A percentile compares a stretch with the other conserved stretches of the same genome.
Conservation (phyloP, 306 rosid genomes). For the Vachellia collinsii region DNA sequence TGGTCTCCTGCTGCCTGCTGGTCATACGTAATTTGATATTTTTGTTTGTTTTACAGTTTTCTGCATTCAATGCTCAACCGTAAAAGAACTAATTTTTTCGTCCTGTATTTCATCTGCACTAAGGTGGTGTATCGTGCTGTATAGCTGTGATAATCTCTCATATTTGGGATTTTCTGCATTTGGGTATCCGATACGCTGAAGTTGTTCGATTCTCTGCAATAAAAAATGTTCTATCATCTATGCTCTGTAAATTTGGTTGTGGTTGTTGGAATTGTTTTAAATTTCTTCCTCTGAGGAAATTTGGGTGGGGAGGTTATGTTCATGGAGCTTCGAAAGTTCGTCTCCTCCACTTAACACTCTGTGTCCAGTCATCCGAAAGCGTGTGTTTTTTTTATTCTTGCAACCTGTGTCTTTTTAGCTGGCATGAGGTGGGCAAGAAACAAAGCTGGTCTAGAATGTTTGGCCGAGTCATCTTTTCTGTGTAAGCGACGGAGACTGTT, state of each 20-base stretch:
- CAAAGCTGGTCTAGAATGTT: slow-evolving; percentile 47
- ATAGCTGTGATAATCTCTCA: slow-evolving; percentile 41
- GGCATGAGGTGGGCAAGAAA: slow-evolving; percentile 47
- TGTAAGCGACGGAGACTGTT: slow-evolving; percentile 28
- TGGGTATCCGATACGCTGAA: slow-evolving; percentile 31
- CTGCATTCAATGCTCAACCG: neutral
- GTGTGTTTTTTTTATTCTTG: slow-evolving; percentile 18
- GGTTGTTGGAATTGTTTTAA: neutral
- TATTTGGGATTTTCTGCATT: slow-evolving; percentile 27
- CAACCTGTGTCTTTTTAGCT: slow-evolving; percentile 32
- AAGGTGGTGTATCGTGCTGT: slow-evolving; percentile 23
- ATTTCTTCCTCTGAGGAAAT: slow-evolving; percentile 19
- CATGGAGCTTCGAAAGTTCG: slow-evolving; percentile 24
- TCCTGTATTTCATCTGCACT: neutral
- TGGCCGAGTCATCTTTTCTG: slow-evolving; percentile 34
- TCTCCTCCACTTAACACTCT: slow-evolving; percentile 1
- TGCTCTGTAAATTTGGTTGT: slow-evolving; percentile 11
- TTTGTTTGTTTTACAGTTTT: neutral
- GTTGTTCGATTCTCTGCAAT: slow-evolving; percentile 22
- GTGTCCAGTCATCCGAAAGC: neutral
- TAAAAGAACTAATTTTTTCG: neutral
- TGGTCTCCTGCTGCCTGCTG: slow-evolving; percentile 31
- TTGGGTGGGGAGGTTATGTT: slow-evolving; percentile 3
- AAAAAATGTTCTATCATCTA: slow-evolving; percentile 52
- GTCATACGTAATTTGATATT: slow-evolving; percentile 49